Percentiles rank a stretch among this genome's conserved stretches.
Evolutionary conservation across 2,329 filamentous ascomycete genomes (phyloP).

Genomic region (Monosporascus sp.): DNA sequence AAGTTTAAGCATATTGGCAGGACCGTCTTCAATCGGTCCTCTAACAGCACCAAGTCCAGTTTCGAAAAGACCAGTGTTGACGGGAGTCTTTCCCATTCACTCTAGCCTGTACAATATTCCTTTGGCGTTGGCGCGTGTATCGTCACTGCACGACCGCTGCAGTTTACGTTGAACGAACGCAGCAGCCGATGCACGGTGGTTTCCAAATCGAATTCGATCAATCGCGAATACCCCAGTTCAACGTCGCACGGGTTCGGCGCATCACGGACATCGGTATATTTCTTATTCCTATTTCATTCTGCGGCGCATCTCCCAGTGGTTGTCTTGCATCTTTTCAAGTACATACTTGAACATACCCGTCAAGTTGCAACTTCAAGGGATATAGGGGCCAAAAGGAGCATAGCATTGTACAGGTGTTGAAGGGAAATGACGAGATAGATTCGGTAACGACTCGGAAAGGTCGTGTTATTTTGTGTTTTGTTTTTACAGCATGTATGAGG

Average conservation of each 20-base stretch:
- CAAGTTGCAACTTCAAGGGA: slow-evolving; percentile 5
- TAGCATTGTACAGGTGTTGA: slow-evolving; percentile 23
- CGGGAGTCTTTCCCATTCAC: slow-evolving; percentile 24
- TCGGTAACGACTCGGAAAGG: slow-evolving; percentile 9
- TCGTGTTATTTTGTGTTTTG: background rate
- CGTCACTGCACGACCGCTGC: slow-evolving; percentile 17
- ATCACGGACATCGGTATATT: slow-evolving; percentile 14
- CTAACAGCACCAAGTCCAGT: slow-evolving; percentile 45
- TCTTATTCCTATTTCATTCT: slow-evolving; percentile 10
- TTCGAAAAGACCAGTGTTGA: slow-evolving; percentile 43
- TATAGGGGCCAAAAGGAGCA: slow-evolving; percentile 10
- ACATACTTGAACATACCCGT: slow-evolving; percentile 4
- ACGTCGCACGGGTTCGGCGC: slow-evolving; percentile 18
- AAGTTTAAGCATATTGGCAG: slow-evolving; percentile 53
- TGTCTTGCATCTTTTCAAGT: slow-evolving; percentile 9
- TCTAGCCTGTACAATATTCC: slow-evolving; percentile 12
- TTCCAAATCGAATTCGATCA: slow-evolving; percentile 15
- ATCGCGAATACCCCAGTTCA: slow-evolving; percentile 22
- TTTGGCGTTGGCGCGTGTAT: slow-evolving; percentile 10
- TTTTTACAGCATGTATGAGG: background rate
- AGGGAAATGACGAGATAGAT: slow-evolving; percentile 19
- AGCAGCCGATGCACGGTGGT: slow-evolving; percentile 12
- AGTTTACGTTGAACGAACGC: slow-evolving; percentile 6
- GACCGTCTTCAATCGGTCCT: slow-evolving; percentile 51
- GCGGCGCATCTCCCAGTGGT: background rate